A percentile compares a stretch with the other conserved stretches of the same genome.
These are phyloP conservation scores for Trichosporon faecale DNA, from an alignment of 1,284 basidiomycete genomes.

Conservation along the genomic window DNA sequence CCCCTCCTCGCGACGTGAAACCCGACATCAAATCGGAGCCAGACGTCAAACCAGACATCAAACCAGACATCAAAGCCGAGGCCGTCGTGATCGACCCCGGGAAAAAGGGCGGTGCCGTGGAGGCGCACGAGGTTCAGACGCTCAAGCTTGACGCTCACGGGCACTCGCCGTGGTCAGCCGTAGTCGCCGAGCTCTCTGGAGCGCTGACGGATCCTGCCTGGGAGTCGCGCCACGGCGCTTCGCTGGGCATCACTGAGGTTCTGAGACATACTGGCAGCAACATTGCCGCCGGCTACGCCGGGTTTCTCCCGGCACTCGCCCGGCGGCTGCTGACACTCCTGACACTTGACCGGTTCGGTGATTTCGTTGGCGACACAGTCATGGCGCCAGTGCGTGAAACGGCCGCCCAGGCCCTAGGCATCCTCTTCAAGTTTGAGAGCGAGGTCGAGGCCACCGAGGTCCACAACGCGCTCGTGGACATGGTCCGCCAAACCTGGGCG, in stretches of 20 bases:
- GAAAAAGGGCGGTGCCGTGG: conserved; percentile 46
- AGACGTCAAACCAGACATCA: conserved; percentile 11
- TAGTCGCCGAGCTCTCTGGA: conserved; percentile 76
- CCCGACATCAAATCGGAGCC: conserved; percentile 18
- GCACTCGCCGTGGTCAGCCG: conserved; percentile 83
- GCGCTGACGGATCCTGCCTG: conserved; percentile 81
- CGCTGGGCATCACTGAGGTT: conserved; percentile 84
- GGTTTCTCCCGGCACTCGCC: conserved; percentile 60
- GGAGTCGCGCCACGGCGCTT: conserved; percentile 93
- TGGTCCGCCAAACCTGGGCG: conserved; percentile 82
- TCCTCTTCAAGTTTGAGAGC: conserved; percentile 82
- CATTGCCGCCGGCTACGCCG: conserved; percentile 72
- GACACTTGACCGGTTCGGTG: conserved; percentile 94
- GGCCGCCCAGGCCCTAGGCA: conserved; percentile 89
- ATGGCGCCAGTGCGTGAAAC: conserved; percentile 96
- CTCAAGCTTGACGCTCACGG: conserved; percentile 55
- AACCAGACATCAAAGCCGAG: conserved; percentile 21
- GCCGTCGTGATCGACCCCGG: conserved; percentile 48
- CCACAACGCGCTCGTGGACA: conserved; percentile 78
- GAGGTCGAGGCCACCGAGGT: conserved; percentile 71
- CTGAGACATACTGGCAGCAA: conserved; percentile 78
- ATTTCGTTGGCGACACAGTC: conserved; percentile 95
- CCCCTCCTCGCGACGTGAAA: conserved; percentile 19
- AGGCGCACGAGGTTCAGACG: conserved; percentile 31
- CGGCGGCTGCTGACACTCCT: conserved; percentile 85